Conservation (phyloP, 768 basidiomycete genomes). For the Amanita jacksonii region DNA sequence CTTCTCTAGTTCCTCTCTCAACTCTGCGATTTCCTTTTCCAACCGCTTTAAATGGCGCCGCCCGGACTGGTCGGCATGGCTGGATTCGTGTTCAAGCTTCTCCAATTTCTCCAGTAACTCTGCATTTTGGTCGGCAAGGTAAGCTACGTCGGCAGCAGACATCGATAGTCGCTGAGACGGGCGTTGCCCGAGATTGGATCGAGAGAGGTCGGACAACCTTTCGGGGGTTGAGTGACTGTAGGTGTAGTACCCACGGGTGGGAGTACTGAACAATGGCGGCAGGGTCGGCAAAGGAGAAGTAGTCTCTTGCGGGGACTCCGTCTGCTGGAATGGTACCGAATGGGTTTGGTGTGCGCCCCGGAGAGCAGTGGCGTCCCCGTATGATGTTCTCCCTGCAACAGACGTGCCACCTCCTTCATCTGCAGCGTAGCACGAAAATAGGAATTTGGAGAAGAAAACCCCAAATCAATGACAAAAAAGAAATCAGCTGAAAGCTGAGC, state of each 20-base stretch:
- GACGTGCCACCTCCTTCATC: slow-evolving; percentile 63
- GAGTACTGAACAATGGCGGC: slow-evolving; percentile 21
- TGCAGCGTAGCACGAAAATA: slow-evolving; percentile 7
- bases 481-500: slow-evolving; percentile 6
- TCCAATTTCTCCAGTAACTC: slow-evolving; percentile 72
- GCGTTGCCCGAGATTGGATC: slow-evolving; percentile 18
- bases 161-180: slow-evolving; percentile 48
- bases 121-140: slow-evolving; percentile 74
- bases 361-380: slow-evolving; percentile 58
- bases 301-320: slow-evolving; percentile 23
- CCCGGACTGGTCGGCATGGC: slow-evolving; percentile 55
- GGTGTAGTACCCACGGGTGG: slow-evolving; percentile 20
- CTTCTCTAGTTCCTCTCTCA: slow-evolving; percentile 69
- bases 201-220: slow-evolving; percentile 13
- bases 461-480: slow-evolving; percentile 2
- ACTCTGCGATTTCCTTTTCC: slow-evolving; percentile 69
- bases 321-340: slow-evolving; percentile 47
- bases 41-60: slow-evolving; percentile 59
- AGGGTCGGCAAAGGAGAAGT: slow-evolving; percentile 27
- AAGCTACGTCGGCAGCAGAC: slow-evolving; percentile 57
- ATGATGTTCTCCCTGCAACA: slow-evolving; percentile 57
- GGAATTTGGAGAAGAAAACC: not conserved
- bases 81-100: slow-evolving; percentile 62
- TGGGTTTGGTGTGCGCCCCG: slow-evolving; percentile 67
- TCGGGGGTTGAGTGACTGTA: slow-evolving; percentile 21